These are phyloP conservation scores for Sistotremastrum suecicum DNA, from an alignment of 768 basidiomycete species.

Conservation along the genomic window DNA sequence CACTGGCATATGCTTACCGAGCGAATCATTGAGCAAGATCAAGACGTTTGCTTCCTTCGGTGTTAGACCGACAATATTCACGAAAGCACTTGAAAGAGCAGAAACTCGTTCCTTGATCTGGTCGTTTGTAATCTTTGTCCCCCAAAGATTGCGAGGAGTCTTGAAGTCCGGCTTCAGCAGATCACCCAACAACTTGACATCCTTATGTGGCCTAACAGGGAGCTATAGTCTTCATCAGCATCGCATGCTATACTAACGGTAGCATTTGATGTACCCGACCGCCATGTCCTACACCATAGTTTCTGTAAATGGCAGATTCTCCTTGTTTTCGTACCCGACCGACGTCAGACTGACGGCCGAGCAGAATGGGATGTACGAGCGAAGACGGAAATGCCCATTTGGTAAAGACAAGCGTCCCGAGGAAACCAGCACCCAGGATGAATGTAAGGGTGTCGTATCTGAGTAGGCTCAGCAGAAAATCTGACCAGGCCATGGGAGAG, in stretches of 20 bases:
- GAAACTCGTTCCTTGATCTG: conserved; percentile 56
- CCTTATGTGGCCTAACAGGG: conserved; percentile 56
- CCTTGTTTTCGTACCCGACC: conserved; percentile 64
- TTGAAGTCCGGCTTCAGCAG: conserved; percentile 54
- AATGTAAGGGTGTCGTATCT: too few species aligned
- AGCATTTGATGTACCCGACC: conserved; percentile 45
- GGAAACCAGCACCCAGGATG: too few species aligned
- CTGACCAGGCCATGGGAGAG: too few species aligned
- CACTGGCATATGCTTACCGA: conserved; percentile 44
- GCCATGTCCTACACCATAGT: conserved; percentile 76
- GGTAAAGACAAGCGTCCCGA: too few species aligned
- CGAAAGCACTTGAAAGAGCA: conserved; percentile 60
- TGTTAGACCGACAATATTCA: conserved; percentile 38
- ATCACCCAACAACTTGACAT: conserved; percentile 51
- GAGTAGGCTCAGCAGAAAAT: too few species aligned
- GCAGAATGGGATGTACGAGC: conserved; percentile 84
- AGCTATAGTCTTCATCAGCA: conserved; percentile 33
- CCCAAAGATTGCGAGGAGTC: conserved; percentile 63
- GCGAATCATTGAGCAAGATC: conserved; percentile 63
- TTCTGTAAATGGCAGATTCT: conserved; percentile 82
- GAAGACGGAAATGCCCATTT: conserved; percentile 16
- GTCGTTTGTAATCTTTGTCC: conserved; percentile 67
- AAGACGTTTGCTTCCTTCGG: conserved; percentile 53
- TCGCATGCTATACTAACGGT: too few species aligned
- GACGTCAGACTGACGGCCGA: conserved; percentile 86